Base-by-base conservation (phyloP, 768 basidiomycete species). In the Pisolithus orientalis region DNA sequence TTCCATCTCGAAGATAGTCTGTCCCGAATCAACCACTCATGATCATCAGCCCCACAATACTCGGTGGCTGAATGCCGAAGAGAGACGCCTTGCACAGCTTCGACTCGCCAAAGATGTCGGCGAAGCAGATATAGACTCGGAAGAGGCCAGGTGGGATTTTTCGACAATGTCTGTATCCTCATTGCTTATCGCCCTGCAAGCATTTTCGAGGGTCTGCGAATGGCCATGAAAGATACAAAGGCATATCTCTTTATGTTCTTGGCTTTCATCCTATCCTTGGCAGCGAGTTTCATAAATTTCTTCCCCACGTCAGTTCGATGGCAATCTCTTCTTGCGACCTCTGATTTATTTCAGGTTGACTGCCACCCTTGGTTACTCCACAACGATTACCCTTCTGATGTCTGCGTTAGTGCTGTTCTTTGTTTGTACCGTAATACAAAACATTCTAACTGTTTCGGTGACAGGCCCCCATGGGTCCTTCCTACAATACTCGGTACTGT, bases 101-200 rank as follows among this genome's bases (percentile, higher is more conserved):
- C 80, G 84, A 11, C 76, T 85, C 14, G 79, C 83, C 0, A 84
- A 85, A 58, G 83, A 85, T 59, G 80, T 78, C 8, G 82, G 83
- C 1, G 83, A 84, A 67, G 83, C 83, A 0, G 84, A 85, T 57
- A 66, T 76, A 57, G 84, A 86, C 56, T 76, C 75, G n/a, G 28
- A 5, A 29, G 28, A 29, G 7, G 28, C 28, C 28, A 29, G 28
- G 28, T 29, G 7, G 28, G 28, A 3, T 5, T 29, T 5, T 2
- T 29, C 21, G 21, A 3, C 28, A 29, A 5, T 29, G 28, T 29
- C 28, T 29, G 7, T 29, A 7, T 7, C 7, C 7, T 29, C 28
- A 29, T 29, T 3, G 28, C 28, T 42, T n/a, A 24, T 2, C 40
- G 8, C 3, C 24, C 21, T 42, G 21, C n/a, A 45, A 84, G 83